These are phyloP conservation scores for Graphilbum sp. DNA, from an alignment of 2,329 filamentous ascomycete species.

Conservation along the genomic window DNA sequence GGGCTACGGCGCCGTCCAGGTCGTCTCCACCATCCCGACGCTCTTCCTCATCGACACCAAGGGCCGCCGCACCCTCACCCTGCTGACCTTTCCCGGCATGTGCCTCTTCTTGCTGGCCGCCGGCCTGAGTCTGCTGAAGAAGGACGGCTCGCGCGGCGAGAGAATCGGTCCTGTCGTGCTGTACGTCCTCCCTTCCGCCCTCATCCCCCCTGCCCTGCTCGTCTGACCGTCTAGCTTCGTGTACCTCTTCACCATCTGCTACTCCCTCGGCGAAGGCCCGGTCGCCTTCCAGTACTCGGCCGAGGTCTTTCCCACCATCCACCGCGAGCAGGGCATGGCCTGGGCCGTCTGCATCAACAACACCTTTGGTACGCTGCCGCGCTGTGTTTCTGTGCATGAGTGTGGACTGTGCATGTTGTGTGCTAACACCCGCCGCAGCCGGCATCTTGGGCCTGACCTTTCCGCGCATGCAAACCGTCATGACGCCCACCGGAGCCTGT, in stretches of 20 bases:
- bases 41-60: conserved; percentile 50
- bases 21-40: conserved; percentile 49
- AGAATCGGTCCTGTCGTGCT: background rate
- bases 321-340: conserved; percentile 55
- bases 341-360: conserved; percentile 53
- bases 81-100: conserved; percentile 54
- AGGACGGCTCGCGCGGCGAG: background rate
- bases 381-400: too few relatives aligned
- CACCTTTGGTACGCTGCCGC: conserved; percentile 38
- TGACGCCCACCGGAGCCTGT: conserved; percentile 20
- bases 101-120: conserved; percentile 40
- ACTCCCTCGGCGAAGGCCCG: conserved; percentile 35
- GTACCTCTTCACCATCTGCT: conserved; percentile 14
- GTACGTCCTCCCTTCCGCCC: conserved; percentile 22
- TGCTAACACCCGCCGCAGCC: too few relatives aligned
- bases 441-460: conserved; percentile 27
- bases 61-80: conserved; percentile 41
- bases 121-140: conserved; percentile 14
- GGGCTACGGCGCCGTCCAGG: conserved; percentile 38
- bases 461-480: background rate
- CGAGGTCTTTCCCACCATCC: conserved; percentile 53
- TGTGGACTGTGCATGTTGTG: too few relatives aligned
- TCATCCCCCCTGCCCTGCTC: background rate
- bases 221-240: conserved; percentile 23
- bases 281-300: conserved; percentile 53